Evolutionary conservation across 345 rosid species (phyloP), one percentile per base, ranked within the genome.

Genomic region (Lumnitzera racemosa): DNA sequence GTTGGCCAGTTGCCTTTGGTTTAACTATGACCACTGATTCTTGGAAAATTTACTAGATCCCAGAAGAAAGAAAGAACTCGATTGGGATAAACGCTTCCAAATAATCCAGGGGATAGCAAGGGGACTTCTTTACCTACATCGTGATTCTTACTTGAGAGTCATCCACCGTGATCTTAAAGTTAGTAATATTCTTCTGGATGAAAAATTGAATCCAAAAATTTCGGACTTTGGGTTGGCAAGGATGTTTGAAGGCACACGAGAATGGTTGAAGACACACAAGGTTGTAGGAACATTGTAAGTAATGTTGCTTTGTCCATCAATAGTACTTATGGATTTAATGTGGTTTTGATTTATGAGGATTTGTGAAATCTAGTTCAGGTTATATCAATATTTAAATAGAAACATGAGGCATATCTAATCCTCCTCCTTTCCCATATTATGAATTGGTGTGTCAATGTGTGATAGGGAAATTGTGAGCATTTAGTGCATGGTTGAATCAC

Each of bases 151-250:
- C 17, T 57, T 67, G 10, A 61, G 36, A 63, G 70, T 79, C 4
- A 63, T 79, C 50, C 80, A 76, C 24, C 52, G 74, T 46, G 72
- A 79, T 63, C 53, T 76, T 13, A 79, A 76, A 27, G 46, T 66
- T 4, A 66, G 71, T 49, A 66, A 66, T 61, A 49, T 73, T 58
- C 61, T 63, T 5, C 57, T 76, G 5, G 78, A 76, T 58, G 67
- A 20, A 3, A 66, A 61, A 6, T 61, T 75, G 78, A 72, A 67
- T 17, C 71, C 63, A 3, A 78, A 63, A 66, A 76, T 73, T 15
- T 72, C 71, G 0, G 75, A 80, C 48, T 80, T 80, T 53, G 78
- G 75, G 6, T 56, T 65, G 56, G 73, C 78, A 5, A 61, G 68
- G 51, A 66, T 71, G 6, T 71, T 69, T 15, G 11, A 49, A 16